These are phyloP conservation scores for Triangularia verruculosa DNA, from an alignment of 2,329 filamentous ascomycete genomes.

Conservation along the genomic window DNA sequence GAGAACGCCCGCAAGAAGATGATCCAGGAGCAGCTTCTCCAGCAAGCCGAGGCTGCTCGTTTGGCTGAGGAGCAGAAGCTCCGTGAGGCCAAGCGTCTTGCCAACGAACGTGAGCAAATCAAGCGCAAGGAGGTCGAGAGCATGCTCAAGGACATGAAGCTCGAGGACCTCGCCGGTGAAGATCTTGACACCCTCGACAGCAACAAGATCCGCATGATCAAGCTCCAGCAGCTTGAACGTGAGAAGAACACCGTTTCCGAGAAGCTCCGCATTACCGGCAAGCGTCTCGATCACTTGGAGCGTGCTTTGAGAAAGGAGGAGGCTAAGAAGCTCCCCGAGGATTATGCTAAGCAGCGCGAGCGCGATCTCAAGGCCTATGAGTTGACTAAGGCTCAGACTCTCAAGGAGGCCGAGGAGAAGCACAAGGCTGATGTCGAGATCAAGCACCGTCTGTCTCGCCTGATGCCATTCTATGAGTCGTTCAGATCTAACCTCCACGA, in stretches of 20 bases:
- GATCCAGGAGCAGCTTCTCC: conserved; percentile 79
- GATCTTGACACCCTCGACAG: conserved; percentile 85
- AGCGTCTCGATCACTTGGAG: conserved; percentile 95
- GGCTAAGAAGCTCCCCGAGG: conserved; percentile 80
- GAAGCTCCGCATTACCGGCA: conserved; percentile 84
- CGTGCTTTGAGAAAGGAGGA: conserved; percentile 96
- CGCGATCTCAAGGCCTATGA: conserved; percentile 79
- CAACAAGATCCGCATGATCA: conserved; percentile 87
- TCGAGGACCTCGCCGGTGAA: conserved; percentile 74
- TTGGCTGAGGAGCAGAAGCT: conserved; percentile 90
- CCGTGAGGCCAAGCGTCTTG: conserved; percentile 79
- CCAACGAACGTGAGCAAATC: conserved; percentile 84
- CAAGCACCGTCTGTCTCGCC: conserved; percentile 84
- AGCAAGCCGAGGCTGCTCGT: conserved; percentile 85
- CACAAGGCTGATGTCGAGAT: conserved; percentile 90
- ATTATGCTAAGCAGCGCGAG: conserved; percentile 81
- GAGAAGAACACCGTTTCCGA: conserved; percentile 97
- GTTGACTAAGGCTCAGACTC: conserved; percentile 69
- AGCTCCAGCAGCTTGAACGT: conserved; percentile 91
- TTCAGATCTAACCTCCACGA: conserved; percentile 82
- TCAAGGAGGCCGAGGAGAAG: conserved; percentile 78
- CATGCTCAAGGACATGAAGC: conserved; percentile 87
- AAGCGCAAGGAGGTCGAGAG: conserved; percentile 92
- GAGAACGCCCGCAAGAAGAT: conserved; percentile 89
- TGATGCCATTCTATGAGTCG: conserved; percentile 78